phyloP scores from a whole-genome alignment of 805 yeast genomes.

The Yarrowia keelungensis region DNA sequence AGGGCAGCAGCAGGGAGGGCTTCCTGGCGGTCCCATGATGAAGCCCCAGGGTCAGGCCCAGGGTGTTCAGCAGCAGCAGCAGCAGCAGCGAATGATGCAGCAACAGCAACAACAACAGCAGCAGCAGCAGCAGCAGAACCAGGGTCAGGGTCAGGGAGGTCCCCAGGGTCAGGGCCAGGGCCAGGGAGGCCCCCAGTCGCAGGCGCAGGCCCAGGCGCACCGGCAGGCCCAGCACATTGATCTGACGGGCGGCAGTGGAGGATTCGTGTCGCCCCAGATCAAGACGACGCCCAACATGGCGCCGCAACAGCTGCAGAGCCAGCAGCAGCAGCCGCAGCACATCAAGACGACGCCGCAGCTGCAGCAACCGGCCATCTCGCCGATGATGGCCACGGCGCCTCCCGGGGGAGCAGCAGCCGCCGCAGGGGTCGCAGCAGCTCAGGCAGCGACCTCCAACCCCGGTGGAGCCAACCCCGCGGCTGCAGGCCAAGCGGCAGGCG shows the following conservation, averaged over 20 bases:
- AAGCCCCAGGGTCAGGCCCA: conserved; percentile 10
- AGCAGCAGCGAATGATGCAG: conserved; percentile 18
- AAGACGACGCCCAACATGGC: conserved; percentile 29
- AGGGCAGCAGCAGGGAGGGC: conserved; percentile 4
- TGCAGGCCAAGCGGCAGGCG: conserved; percentile 38
- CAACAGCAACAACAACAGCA: conserved; percentile 7
- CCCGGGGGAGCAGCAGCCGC: neutral
- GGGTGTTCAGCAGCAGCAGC: neutral
- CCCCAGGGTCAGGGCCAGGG: neutral
- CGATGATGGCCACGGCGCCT: conserved; percentile 7
- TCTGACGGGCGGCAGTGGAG: conserved; percentile 15
- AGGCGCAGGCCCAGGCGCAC: neutral
- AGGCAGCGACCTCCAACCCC: conserved; percentile 30
- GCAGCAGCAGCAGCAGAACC: conserved; percentile 8
- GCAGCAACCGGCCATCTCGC: conserved; percentile 15
- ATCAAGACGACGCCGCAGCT: conserved; percentile 31
- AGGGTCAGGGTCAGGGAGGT: neutral
- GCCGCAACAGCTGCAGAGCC: conserved; percentile 10
- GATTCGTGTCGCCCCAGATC: conserved; percentile 10
- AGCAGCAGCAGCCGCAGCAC: conserved; percentile 11
- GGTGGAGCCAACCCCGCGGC: conserved; percentile 41
- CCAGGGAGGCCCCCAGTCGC: neutral
- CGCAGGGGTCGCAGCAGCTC: conserved; percentile 12
- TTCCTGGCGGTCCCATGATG: conserved; percentile 2
- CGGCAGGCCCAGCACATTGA: conserved; percentile 28